These are phyloP conservation scores for Hydrangea macrophylla DNA, from an alignment of 148 eudicot genomes.

Conservation along the genomic window DNA sequence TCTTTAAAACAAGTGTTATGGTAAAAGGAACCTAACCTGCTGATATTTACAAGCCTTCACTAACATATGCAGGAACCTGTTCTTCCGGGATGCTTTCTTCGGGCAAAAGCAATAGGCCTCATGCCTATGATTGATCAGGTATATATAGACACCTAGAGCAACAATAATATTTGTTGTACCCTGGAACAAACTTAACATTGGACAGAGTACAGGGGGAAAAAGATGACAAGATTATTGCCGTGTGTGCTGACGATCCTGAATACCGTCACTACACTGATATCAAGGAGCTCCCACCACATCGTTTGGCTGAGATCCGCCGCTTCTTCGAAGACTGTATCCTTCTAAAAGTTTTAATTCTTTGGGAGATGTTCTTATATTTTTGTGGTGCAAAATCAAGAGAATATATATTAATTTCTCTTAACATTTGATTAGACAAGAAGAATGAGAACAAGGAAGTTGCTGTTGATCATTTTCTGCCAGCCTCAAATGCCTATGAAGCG, in stretches of 20 bases:
- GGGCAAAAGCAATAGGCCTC: slow-evolving; percentile 79
- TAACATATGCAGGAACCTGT: slow-evolving; percentile 58
- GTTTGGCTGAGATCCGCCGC: slow-evolving; percentile 80
- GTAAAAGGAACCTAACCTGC: neutral
- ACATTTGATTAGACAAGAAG: slow-evolving; percentile 49
- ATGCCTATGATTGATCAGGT: slow-evolving; percentile 95
- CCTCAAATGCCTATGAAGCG: slow-evolving; percentile 40
- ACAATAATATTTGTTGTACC: neutral
- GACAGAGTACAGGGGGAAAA: slow-evolving; percentile 55
- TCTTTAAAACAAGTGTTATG: neutral
- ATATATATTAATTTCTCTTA: slow-evolving; percentile 17
- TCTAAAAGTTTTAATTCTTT: neutral
- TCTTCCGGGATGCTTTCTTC: slow-evolving; percentile 79
- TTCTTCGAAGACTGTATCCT: slow-evolving; percentile 91
- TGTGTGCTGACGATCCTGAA: slow-evolving; percentile 88
- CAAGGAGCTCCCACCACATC: slow-evolving; percentile 83
- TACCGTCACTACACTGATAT: slow-evolving; percentile 63
- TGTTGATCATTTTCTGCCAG: slow-evolving; percentile 56
- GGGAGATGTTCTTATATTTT: too few relatives aligned
- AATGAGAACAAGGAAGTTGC: slow-evolving; percentile 67
- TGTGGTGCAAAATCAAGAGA: neutral
- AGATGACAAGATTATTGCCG: slow-evolving; percentile 85
- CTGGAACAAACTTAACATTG: slow-evolving; percentile 10
- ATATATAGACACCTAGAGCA: neutral
- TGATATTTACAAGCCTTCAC: slow-evolving; percentile 2